Conservation (phyloP, 208 protist genomes). For the Borovskyia barvae region DNA sequence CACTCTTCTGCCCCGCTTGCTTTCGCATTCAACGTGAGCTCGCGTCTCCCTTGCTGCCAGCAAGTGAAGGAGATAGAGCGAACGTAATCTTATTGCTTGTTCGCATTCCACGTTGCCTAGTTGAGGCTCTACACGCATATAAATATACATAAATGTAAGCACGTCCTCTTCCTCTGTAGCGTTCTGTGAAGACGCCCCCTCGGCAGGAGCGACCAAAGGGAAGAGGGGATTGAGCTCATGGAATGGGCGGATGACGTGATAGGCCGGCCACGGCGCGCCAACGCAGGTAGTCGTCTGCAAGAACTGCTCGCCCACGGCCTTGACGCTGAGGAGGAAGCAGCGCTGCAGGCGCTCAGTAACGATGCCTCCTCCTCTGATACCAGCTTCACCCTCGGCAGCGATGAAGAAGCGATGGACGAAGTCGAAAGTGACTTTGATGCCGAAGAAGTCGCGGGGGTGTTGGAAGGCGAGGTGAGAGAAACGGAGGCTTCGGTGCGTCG, state of each 20-base stretch:
- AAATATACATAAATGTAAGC: background rate
- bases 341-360: constrained; percentile 34
- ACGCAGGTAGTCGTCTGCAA: constrained; percentile 56
- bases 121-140: too few species aligned
- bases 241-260: constrained; percentile 39
- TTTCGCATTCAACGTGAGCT: too few species aligned
- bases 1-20: too few species aligned
- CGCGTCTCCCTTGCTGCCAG: too few species aligned
- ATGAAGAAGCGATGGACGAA: constrained; percentile 58
- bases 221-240: constrained; percentile 18
- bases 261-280: constrained; percentile 47
- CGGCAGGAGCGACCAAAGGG: background rate
- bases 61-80: too few species aligned
- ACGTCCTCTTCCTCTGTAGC: background rate
- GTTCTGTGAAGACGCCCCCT: too few species aligned
- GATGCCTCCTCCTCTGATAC: constrained; percentile 55
- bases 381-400: constrained; percentile 56
- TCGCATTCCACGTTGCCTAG: too few species aligned
- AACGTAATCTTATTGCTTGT: too few species aligned
- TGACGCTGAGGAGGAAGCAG: constrained; percentile 61
- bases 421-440: constrained; percentile 81
- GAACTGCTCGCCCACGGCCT: constrained; percentile 69
- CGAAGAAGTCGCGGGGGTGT: constrained; percentile 36
- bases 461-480: constrained; percentile 34
- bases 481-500: constrained; percentile 55